phyloP scores from a whole-genome alignment of 306 rosid genomes.

The Erythrophleum fordii region DNA sequence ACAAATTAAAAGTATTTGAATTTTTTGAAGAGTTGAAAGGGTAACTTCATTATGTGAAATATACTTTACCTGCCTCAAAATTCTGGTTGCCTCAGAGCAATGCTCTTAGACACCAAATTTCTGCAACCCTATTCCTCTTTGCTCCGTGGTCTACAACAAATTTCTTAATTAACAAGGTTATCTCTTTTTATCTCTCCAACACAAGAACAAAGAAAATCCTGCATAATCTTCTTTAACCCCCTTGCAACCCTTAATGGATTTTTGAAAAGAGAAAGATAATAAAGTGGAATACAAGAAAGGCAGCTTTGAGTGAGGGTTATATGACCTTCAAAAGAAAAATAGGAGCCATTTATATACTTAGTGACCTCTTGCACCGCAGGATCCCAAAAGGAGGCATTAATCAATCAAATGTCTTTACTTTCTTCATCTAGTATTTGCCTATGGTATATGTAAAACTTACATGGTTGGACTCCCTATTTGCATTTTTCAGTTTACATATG shows the following conservation, averaged over 20 bases:
- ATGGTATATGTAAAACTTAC: neutral
- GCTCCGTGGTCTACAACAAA: too few species aligned
- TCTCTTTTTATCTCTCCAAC: neutral
- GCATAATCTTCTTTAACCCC: neutral
- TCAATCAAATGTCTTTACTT: neutral
- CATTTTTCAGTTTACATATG: neutral
- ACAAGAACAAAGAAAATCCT: neutral
- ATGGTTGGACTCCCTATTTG: neutral
- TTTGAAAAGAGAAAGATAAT: neutral
- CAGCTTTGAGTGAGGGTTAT: neutral
- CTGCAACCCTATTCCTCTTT: too few species aligned
- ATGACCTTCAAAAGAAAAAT: neutral
- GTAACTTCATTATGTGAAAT: neutral
- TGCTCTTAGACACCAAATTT: too few species aligned
- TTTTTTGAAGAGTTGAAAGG: neutral
- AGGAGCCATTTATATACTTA: neutral
- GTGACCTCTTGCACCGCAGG: neutral
- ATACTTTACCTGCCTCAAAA: neutral
- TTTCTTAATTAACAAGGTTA: too few species aligned
- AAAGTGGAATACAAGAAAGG: neutral
- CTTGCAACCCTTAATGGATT: neutral
- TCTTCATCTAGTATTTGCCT: constrained; percentile 17
- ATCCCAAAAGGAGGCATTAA: neutral
- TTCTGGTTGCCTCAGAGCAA: neutral
- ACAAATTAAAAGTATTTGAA: neutral